Evolutionary conservation across 805 yeast genomes (phyloP), one percentile per base, ranked within the genome.

Genomic region (Ogataea paraovalis): DNA sequence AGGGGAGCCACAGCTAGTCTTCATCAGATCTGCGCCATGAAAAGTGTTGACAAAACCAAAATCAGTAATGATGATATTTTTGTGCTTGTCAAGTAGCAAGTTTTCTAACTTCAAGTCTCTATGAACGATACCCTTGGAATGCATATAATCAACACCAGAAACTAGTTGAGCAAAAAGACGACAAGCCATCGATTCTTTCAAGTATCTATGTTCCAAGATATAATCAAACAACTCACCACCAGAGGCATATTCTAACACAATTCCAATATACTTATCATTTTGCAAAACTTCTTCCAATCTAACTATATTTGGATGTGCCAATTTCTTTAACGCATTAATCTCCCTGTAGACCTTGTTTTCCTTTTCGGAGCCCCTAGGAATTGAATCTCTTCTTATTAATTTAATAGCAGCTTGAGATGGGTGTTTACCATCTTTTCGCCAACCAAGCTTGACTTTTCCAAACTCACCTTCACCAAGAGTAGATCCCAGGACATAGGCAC

Each of bases 381-480:
- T 84, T 12, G 89, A 81, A 50, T 90, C 96, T 58, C 96, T 77
- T 59, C 91, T 82, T 49, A 94, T 89, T 52, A 94, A 79, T 62
- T 94, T 94, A 59, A 94, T 90, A 41, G 99, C 99, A 10, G 89
- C 96, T 68, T 90, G 95, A 34, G 85, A 78, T 2, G 89, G 85
- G 49, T 81, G 79, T 61, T 80, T 70, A 18, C 89, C 90, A 58
- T 83, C 91, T 64, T 87, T 87, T 50, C 96, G 76, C 97, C 97
- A 92, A 13, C 97, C 98, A 20, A 94, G 73, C 65, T 92, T 94
- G 49, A 94, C 99, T 67, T 94, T 92, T 49, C 99, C 99, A 67
- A 94, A 94, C 64, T 94, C 99, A 42, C 99, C 99, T 69, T 94
- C 97, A 30, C 99, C 99, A 13, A 94, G 71, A 0, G 99, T 92